Percentiles rank a stretch among this genome's conserved stretches.
These are phyloP conservation scores for Iberis pinnata DNA, from an alignment of 345 rosid genomes.

Conservation along the genomic window DNA sequence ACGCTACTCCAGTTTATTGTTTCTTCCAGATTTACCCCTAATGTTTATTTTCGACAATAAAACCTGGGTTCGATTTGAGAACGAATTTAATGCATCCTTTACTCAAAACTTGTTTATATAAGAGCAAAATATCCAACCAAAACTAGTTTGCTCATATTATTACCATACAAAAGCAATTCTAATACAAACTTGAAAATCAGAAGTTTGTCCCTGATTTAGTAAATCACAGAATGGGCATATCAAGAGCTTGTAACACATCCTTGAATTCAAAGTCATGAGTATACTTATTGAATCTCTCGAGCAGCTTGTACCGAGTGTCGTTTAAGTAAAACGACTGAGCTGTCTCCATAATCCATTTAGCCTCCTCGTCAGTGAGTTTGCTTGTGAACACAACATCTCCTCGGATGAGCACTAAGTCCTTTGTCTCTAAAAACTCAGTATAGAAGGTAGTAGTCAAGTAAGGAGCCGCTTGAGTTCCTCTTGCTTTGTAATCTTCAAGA, in stretches of 20 bases:
- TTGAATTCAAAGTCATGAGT: slow-evolving; percentile 78
- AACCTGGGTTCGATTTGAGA: too few species aligned
- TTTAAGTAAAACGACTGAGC: slow-evolving; percentile 78
- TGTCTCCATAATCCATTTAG: slow-evolving; percentile 88
- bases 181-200: slow-evolving; percentile 9
- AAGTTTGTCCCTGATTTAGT: too few species aligned
- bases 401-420: slow-evolving; percentile 70
- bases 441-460: slow-evolving; percentile 60
- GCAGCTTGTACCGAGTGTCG: slow-evolving; percentile 68
- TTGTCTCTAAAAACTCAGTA: slow-evolving; percentile 74
- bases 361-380: slow-evolving; percentile 81
- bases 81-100: too few species aligned
- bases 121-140: neutral
- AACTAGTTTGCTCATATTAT: slow-evolving; percentile 17
- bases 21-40: slow-evolving; percentile 9
- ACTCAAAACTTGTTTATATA: too few species aligned
- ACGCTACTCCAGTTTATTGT: neutral
- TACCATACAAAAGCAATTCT: slow-evolving; percentile 6
- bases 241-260: slow-evolving; percentile 70
- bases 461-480: slow-evolving; percentile 94
- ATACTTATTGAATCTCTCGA: slow-evolving; percentile 72
- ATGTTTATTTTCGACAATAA: neutral
- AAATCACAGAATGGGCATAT: slow-evolving; percentile 62
- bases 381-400: slow-evolving; percentile 87
- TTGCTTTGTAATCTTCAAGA: slow-evolving; percentile 95